Percentiles rank a stretch among this genome's conserved stretches.
Conservation (phyloP, 1,284 basidiomycete species). For the Moesziomyces sp. region DNA sequence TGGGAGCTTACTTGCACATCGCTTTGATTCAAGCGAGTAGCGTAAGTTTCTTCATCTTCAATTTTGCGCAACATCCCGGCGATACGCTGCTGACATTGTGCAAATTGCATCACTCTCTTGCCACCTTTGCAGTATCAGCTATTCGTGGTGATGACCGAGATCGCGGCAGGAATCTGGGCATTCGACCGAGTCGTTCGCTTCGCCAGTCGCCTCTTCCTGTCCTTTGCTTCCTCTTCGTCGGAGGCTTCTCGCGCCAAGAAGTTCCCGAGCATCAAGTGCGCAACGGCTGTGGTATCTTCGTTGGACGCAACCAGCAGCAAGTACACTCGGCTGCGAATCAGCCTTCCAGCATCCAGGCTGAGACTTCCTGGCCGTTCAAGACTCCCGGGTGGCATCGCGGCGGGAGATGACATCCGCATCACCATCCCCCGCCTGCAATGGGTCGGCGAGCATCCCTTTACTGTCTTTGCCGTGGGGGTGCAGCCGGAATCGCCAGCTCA, state of each 20-base stretch:
- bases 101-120: too few relatives aligned
- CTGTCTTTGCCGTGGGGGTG: slow-evolving; percentile 30
- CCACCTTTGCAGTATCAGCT: slow-evolving; percentile 13
- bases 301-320: slow-evolving; percentile 1
- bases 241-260: neutral
- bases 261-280: slow-evolving; percentile 10
- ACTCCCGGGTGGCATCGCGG: slow-evolving; percentile 17
- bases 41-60: slow-evolving; percentile 7
- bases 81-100: neutral
- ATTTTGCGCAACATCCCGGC: too few relatives aligned
- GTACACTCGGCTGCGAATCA: slow-evolving; percentile 32
- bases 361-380: slow-evolving; percentile 11
- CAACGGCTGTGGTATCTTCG: slow-evolving; percentile 13
- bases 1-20: slow-evolving; percentile 63
- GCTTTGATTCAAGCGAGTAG: slow-evolving; percentile 33
- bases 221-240: slow-evolving; percentile 16
- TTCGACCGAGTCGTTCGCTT: slow-evolving; percentile 46
- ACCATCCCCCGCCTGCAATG: slow-evolving; percentile 44
- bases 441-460: slow-evolving; percentile 54
- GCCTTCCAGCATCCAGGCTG: slow-evolving; percentile 27
- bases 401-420: slow-evolving; percentile 44
- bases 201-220: slow-evolving; percentile 19
- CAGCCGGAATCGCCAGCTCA: slow-evolving; percentile 4
- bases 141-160: slow-evolving; percentile 39
- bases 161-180: slow-evolving; percentile 35